Evolutionary conservation across 345 rosid species (phyloP), one percentile per base, ranked within the genome.

Genomic region (Salix suchowensis): DNA sequence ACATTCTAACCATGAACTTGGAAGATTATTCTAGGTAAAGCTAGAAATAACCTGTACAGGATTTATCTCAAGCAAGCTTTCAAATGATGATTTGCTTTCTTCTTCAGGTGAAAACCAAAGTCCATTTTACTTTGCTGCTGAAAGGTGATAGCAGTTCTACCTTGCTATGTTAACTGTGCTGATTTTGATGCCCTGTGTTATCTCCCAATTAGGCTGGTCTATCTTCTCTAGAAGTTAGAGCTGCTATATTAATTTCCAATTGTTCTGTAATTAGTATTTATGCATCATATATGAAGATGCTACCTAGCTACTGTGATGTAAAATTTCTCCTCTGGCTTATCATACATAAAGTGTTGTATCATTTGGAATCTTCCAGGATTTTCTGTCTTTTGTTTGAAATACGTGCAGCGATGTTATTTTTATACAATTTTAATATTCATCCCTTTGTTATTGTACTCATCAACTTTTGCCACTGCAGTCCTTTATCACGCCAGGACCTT

Each of bases 401-500:
- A 34, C 18, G 15, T 37, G 24, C 65, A 48, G 28, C 48, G 46
- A 15, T 55, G 16, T 8, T 58, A 36, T 34, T 30, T 30, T 1
- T 64, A 42, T 73, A 58, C 48, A 48, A 19, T 69, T 23, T 32
- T 28, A 4, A 78, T 62, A 39, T 74, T 75, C 58, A 42, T 46
- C 78, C 44, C 58, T 44, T 64, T 44, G 62, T 30, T 23, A 65
- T 69, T 68, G 68, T 74, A 46, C 67, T 77, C 26, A 30, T 74
- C 65, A 67, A 70, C 64, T 28, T 72, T 78, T 77, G 79, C 66
- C 64, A n/a, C 68, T 71, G 42, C 84, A 96, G 97, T 69, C 89
- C 91, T 81, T 86, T 93, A 62, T 89, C 98, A 24, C 94, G 98
- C 39, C 99, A 96, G 86, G 96, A 93, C 85, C 96, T 96, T 77